Conservation (phyloP, 805 yeast genomes). For the Wickerhamiella galacta region DNA sequence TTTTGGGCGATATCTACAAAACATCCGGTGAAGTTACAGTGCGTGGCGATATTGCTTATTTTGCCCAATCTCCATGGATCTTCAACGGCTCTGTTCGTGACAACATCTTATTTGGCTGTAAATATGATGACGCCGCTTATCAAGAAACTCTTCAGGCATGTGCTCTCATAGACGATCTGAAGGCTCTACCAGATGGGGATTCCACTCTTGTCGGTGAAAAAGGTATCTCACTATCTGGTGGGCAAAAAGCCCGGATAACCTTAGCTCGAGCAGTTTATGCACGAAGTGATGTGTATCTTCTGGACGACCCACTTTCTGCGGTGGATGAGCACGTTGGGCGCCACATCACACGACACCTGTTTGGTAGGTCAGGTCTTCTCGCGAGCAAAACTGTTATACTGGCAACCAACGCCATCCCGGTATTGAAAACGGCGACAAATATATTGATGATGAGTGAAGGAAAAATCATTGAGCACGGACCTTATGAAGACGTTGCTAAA, state of each 20-base stretch:
- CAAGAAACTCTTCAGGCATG: conserved; percentile 43
- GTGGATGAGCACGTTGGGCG: conserved; percentile 80
- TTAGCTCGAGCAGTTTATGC: conserved; percentile 69
- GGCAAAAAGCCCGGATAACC: conserved; percentile 70
- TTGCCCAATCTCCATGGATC: conserved; percentile 87
- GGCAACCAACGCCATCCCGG: conserved; percentile 78
- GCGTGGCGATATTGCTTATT: conserved; percentile 74
- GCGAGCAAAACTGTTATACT: conserved; percentile 57
- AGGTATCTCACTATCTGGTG: conserved; percentile 78
- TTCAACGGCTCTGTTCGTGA: conserved; percentile 82
- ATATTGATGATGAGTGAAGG: conserved; percentile 49
- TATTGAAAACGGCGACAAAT: conserved; percentile 54
- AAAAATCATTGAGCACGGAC: conserved; percentile 23
- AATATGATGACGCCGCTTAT: conserved; percentile 36
- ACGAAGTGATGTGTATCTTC: conserved; percentile 43
- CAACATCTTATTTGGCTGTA: conserved; percentile 52
- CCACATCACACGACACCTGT: conserved; percentile 56
- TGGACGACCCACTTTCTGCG: conserved; percentile 72
- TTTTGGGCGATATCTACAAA: conserved; percentile 70
- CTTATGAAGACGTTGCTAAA: conserved; percentile 15
- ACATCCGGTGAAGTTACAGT: conserved; percentile 53
- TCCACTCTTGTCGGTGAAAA: conserved; percentile 69
- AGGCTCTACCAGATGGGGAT: conserved; percentile 58
- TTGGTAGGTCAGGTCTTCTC: conserved; percentile 67
- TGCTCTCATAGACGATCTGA: conserved; percentile 48